Base-by-base conservation (phyloP, 768 basidiomycete species). In the Lyophyllum atratum region DNA sequence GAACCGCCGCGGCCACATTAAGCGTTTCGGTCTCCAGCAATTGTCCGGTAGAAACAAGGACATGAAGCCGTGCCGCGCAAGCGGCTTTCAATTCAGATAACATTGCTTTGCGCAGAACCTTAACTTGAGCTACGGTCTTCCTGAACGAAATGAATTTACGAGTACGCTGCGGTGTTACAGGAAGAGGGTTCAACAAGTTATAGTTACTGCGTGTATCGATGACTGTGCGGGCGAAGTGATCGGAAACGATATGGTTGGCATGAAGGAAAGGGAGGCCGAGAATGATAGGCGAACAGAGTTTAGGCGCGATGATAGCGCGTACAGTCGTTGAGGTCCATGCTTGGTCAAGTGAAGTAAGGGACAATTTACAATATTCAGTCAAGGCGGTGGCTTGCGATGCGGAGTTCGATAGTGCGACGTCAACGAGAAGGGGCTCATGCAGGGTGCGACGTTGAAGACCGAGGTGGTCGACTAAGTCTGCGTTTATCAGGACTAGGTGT, bases 151-250 rank as follows among this genome's bases (percentile, higher is more conserved):
- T 31, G 29, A 31, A 31, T 31, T 31, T 31, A 6, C 29, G 29
- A 5, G 5, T 31, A 31, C n/a, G n/a, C n/a, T n/a, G n/a, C n/a
- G n/a, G n/a, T n/a, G 29, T 31, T 11, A 31, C 11, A 31, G 45
- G 37, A 48, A 10, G 7, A 25, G 21, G 53, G 15, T 50, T 39
- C 9, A 59, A n/a, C n/a, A 59, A 24, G 34, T 55, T 33, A 43
- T 55, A 55, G 33, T 49, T 42, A 21, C 19, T 42, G 7, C 39
- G 28, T 31, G 60, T 61, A 50, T 64, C 58, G 25, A 66, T 59
- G 9, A 57, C 58, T 54, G 58, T 39, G 14, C 40, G 24, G 1
- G 19, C 3, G 15, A 48, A 49, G 19, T 71, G n/a, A n/a, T n/a
- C n/a, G n/a, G n/a, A n/a, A n/a, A n/a, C n/a, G n/a, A n/a, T n/a